Conservation (phyloP, 225 moss, liverwort and hornwort genomes). For the Polytrichum formosum region DNA sequence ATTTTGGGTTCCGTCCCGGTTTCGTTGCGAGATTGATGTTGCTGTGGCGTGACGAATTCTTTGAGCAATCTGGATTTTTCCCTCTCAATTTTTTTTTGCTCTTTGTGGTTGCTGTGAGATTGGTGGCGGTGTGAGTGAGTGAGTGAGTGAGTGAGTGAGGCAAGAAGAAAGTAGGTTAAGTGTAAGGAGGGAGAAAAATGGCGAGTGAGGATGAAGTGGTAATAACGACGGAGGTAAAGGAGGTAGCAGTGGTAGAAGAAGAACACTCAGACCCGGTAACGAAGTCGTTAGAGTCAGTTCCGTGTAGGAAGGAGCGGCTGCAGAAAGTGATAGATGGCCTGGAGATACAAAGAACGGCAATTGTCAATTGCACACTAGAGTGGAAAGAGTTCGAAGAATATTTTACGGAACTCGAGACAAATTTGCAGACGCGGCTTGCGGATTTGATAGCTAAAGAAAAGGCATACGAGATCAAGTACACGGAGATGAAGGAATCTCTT, state of each 20-base stretch:
- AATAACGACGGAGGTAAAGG: conserved; percentile 19
- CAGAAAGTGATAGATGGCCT: conserved; percentile 89
- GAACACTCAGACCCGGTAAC: conserved; percentile 63
- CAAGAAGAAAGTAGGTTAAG: not conserved
- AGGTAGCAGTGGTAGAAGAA: conserved; percentile 16
- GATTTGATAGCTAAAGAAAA: conserved; percentile 90
- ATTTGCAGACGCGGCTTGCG: conserved; percentile 85
- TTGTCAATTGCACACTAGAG: conserved; percentile 76
- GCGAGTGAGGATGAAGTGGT: conserved; percentile 38
- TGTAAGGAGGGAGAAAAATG: conserved; percentile 15
- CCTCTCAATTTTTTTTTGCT: too few relatives aligned
- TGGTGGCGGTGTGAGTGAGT: not conserved
- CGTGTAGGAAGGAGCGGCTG: conserved; percentile 86
- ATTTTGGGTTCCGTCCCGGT: too few relatives aligned
- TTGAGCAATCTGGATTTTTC: too few relatives aligned
- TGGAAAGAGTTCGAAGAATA: conserved; percentile 99
- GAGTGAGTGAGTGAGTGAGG: not conserved
- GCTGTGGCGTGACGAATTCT: too few relatives aligned
- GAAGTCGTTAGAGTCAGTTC: conserved; percentile 77
- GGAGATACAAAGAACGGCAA: conserved; percentile 86
- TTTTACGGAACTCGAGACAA: conserved; percentile 86
- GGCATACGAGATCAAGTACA: conserved; percentile 72
- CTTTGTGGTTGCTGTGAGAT: too few relatives aligned
- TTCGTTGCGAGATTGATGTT: too few relatives aligned
- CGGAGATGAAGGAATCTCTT: conserved; percentile 70